Evolutionary conservation across 495 filamentous ascomycete species (phyloP).

Genomic region (Parmelia sp.): DNA sequence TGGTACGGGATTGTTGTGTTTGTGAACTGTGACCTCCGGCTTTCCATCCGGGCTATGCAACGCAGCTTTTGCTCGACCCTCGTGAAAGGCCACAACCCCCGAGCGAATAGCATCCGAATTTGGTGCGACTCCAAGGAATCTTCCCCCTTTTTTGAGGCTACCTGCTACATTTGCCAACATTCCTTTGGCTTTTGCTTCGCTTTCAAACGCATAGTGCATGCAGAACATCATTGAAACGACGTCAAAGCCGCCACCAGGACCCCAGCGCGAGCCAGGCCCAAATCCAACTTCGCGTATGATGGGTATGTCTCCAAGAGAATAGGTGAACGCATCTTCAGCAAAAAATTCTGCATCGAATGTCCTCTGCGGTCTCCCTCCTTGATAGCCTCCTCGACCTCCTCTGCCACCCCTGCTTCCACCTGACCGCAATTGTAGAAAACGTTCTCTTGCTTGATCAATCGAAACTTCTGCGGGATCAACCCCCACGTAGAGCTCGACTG

Average conservation of each 20-base stretch:
- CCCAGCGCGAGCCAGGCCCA: constrained; percentile 61
- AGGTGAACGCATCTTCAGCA: constrained; percentile 82
- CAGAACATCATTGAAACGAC: constrained; percentile 98
- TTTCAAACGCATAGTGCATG: constrained; percentile 98
- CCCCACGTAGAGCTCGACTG: constrained; percentile 83
- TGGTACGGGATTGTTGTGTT: not conserved
- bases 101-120: constrained; percentile 80
- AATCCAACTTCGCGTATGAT: constrained; percentile 81
- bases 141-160: constrained; percentile 82
- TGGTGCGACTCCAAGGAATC: constrained; percentile 88
- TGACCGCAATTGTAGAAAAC: constrained; percentile 69
- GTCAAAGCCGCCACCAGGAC: constrained; percentile 74
- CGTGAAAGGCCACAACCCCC: constrained; percentile 56
- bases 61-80: constrained; percentile 45
- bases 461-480: constrained; percentile 87
- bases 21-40: constrained; percentile 14
- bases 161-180: constrained; percentile 94
- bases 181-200: constrained; percentile 73
- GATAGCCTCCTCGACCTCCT: constrained; percentile 41
- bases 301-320: constrained; percentile 68
- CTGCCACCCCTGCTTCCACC: constrained; percentile 52
- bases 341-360: constrained; percentile 80
- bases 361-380: constrained; percentile 40
- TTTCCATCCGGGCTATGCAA: constrained; percentile 30
- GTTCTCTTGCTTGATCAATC: constrained; percentile 79